phyloP scores from a whole-genome alignment of 805 yeast genomes.

The Spathaspora hagerdaliae region DNA sequence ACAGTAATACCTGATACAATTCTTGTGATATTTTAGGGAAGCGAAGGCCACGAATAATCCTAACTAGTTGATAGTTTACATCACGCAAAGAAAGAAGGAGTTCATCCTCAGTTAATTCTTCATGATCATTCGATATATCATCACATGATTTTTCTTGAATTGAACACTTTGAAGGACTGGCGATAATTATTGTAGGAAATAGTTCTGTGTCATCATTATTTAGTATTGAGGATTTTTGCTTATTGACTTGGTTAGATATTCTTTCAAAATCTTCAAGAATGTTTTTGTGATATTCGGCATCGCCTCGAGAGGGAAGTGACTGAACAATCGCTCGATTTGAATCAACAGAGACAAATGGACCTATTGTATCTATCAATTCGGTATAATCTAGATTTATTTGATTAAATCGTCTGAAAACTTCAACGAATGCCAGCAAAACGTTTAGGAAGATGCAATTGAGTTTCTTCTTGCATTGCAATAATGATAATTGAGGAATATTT shows the following conservation, averaged over 20 bases:
- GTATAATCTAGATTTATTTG: constrained; percentile 20
- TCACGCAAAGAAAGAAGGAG: constrained; percentile 27
- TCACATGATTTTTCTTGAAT: constrained; percentile 8
- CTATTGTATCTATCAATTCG: constrained; percentile 27
- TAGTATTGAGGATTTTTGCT: constrained; percentile 8
- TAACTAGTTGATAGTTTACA: constrained; percentile 33
- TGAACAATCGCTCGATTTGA: constrained; percentile 12
- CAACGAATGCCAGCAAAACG: constrained; percentile 28
- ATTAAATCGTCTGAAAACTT: constrained; percentile 27
- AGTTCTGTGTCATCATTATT: constrained; percentile 6
- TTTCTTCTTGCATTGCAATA: constrained; percentile 26
- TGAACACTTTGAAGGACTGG: constrained; percentile 24
- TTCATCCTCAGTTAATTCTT: constrained; percentile 9
- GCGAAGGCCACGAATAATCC: constrained; percentile 31
- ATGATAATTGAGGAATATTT: constrained; percentile 24
- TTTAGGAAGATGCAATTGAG: constrained; percentile 35
- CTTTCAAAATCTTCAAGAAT: constrained; percentile 30
- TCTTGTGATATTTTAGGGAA: constrained; percentile 35
- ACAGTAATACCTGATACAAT: constrained; percentile 16
- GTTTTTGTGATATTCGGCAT: constrained; percentile 26
- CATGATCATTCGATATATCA: constrained; percentile 11
- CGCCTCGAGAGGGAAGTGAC: constrained; percentile 24
- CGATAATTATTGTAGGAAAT: constrained; percentile 19
- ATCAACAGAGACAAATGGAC: constrained; percentile 13
- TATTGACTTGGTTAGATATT: constrained; percentile 17